Percentiles rank a stretch among this genome's conserved stretches.
phyloP scores from a whole-genome alignment of 495 filamentous ascomycete genomes.

The Saxispiralis lemnorum region DNA sequence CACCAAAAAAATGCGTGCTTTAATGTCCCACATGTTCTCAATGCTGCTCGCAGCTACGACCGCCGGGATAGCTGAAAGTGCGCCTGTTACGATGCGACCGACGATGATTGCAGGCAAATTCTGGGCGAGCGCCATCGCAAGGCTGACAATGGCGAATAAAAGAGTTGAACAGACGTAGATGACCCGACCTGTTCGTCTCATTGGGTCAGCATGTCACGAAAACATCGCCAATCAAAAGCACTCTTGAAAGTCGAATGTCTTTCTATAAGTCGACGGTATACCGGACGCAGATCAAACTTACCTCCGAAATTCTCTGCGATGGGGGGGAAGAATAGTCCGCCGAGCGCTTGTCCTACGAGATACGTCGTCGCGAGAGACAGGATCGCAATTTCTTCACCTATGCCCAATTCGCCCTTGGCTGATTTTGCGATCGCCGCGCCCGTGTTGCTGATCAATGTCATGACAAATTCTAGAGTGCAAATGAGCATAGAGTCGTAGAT shows the following conservation, averaged over 20 bases:
- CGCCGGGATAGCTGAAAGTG: conserved; percentile 33
- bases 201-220: too few relatives aligned
- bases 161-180: conserved; percentile 32
- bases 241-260: too few relatives aligned
- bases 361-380: conserved; percentile 14
- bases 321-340: conserved; percentile 34
- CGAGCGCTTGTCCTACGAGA: conserved; percentile 32
- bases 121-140: conserved; percentile 27
- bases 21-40: conserved; percentile 35
- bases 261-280: too few relatives aligned
- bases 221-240: too few relatives aligned
- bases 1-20: conserved; percentile 32
- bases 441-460: conserved; percentile 6
- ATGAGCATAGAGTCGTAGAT: conserved; percentile 16
- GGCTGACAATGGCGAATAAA: conserved; percentile 28
- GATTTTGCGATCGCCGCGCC: conserved; percentile 2
- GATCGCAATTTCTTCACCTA: conserved; percentile 4
- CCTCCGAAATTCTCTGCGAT: conserved; percentile 35
- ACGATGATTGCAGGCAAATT: conserved; percentile 25
- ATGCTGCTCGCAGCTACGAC: conserved; percentile 35
- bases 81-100: conserved; percentile 30
- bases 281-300: too few relatives aligned
- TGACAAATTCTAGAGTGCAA: conserved; percentile 19
- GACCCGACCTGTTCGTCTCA: conserved; percentile 23
- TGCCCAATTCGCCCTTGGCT: conserved; percentile 12